Conservation (phyloP, 2,329 filamentous ascomycete species). For the Purpureocillium takamizusanense region DNA sequence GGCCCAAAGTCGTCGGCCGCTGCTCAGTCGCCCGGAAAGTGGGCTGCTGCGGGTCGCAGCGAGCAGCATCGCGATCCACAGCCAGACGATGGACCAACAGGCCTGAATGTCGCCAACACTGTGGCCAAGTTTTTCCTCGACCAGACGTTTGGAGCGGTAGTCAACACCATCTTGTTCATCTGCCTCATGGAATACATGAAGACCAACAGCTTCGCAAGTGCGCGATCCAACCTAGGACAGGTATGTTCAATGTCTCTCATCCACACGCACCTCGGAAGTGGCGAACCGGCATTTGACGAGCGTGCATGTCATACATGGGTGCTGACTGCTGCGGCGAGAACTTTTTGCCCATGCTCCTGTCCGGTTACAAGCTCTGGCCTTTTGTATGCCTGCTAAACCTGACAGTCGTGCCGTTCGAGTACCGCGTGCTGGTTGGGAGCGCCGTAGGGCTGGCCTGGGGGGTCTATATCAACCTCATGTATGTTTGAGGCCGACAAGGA, state of each 20-base stretch:
- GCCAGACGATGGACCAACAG: not conserved
- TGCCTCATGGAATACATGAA: constrained; percentile 5
- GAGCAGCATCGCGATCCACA: no score
- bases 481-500: no score
- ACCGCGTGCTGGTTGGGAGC: constrained; percentile 4
- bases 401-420: constrained; percentile 4
- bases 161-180: constrained; percentile 5
- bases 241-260: not conserved
- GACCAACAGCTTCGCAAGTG: constrained; percentile 1
- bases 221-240: not conserved
- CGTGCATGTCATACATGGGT: no score
- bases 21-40: no score
- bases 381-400: constrained; percentile 4
- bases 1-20: not conserved
- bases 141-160: constrained; percentile 1
- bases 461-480: constrained; percentile 4
- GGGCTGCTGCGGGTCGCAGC: no score
- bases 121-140: constrained; percentile 5
- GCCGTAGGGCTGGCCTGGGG: constrained; percentile 4
- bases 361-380: constrained; percentile 4
- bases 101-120: constrained; percentile 3
- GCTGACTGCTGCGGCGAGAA: no score
- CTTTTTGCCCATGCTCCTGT: constrained; percentile 5
- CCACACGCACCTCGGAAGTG: no score
- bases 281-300: no score